Conservation (phyloP, 2,329 filamentous ascomycete genomes). For the Colletotrichum tanaceti region DNA sequence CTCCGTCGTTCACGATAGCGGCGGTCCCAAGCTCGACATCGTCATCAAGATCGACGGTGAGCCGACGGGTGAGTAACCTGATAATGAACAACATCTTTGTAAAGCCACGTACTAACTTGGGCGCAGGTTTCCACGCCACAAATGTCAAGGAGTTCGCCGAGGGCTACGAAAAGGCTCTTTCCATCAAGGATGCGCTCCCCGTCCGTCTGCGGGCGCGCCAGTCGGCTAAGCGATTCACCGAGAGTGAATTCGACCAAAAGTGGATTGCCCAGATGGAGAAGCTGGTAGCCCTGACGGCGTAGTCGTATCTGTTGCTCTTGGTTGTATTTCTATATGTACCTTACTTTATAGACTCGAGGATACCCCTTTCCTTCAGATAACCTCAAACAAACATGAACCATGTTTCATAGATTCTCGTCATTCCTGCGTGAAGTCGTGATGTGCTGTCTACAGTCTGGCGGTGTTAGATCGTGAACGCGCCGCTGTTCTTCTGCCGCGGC, state of each 20-base stretch:
- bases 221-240: constrained; percentile 87
- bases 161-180: constrained; percentile 82
- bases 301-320: constrained; percentile 28
- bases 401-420: neutral
- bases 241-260: constrained; percentile 82
- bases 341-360: constrained; percentile 51
- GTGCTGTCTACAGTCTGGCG: neutral
- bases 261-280: constrained; percentile 83
- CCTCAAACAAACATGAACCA: constrained; percentile 26
- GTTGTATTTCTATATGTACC: constrained; percentile 40
- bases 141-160: constrained; percentile 82
- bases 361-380: constrained; percentile 48
- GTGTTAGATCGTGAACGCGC: constrained; percentile 63
- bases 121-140: constrained; percentile 83
- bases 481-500: constrained; percentile 78
- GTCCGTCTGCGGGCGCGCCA: constrained; percentile 81
- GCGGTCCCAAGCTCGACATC: constrained; percentile 93
- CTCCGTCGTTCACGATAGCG: constrained; percentile 91
- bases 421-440: neutral
- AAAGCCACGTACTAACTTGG: constrained; percentile 39
- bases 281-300: constrained; percentile 65
- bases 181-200: constrained; percentile 75
- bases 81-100: too few relatives aligned
- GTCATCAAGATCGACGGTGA: constrained; percentile 83
- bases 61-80: constrained; percentile 72